These are phyloP conservation scores for Elaphomyces granulatus DNA, from an alignment of 495 filamentous ascomycete genomes.

Conservation along the genomic window DNA sequence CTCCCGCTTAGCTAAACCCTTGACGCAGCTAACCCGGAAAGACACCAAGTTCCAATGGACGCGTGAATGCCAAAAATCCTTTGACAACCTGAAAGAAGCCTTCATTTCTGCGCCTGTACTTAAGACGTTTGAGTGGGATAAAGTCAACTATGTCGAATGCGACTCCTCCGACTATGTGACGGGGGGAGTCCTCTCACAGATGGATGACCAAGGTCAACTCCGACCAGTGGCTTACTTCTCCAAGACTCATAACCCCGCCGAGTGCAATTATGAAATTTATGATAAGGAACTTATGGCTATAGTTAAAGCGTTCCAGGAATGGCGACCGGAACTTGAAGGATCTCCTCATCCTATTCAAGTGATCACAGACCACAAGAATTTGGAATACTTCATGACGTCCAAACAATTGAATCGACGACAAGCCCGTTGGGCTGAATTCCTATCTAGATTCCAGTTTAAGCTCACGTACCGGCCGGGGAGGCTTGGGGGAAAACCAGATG, in stretches of 20 bases:
- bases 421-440: constrained; percentile 12
- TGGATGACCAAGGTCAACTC: constrained; percentile 1
- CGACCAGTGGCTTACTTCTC: constrained; percentile 15
- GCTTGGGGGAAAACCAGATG: not conserved
- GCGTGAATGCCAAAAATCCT: constrained; percentile 45
- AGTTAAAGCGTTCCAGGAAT: constrained; percentile 14
- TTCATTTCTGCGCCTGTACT: constrained; percentile 5
- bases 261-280: constrained; percentile 21
- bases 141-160: constrained; percentile 7
- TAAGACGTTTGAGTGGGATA: constrained; percentile 2
- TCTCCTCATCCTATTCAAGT: too few relatives aligned
- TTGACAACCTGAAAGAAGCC: constrained; percentile 29
- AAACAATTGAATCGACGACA: constrained; percentile 7
- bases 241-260: constrained; percentile 10
- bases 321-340: constrained; percentile 11
- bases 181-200: constrained; percentile 7
- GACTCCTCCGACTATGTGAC: constrained; percentile 8
- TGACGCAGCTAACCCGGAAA: constrained; percentile 8
- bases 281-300: constrained; percentile 18
- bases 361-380: constrained; percentile 11
- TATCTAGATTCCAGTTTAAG: constrained; percentile 3
- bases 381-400: constrained; percentile 16
- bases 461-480: not conserved
- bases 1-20: constrained; percentile 5
- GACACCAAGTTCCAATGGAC: constrained; percentile 14